phyloP scores from a whole-genome alignment of 371 early-diverging fungal species.

The Lichtheimia ramosa region DNA sequence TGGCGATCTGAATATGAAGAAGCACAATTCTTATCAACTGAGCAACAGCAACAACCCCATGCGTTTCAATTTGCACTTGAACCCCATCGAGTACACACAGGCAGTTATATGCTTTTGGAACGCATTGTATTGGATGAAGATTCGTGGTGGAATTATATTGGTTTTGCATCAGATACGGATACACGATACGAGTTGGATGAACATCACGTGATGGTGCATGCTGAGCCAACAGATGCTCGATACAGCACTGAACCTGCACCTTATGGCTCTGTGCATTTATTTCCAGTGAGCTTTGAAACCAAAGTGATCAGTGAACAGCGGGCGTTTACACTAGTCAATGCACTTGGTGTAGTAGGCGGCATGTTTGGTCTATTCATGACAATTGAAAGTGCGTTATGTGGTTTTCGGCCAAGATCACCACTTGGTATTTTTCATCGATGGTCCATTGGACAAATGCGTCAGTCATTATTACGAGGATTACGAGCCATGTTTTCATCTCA shows the following conservation, averaged over 20 bases:
- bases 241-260: slow-evolving; percentile 6
- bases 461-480: slow-evolving; percentile 25
- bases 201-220: neutral
- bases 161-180: slow-evolving; percentile 10
- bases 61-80: neutral
- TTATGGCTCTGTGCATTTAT: slow-evolving; percentile 23
- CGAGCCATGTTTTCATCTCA: slow-evolving; percentile 14
- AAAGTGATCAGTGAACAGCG: slow-evolving; percentile 26
- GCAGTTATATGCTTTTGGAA: slow-evolving; percentile 21
- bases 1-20: slow-evolving; percentile 27
- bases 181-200: slow-evolving; percentile 7
- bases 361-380: slow-evolving; percentile 32
- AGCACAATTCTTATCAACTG: slow-evolving; percentile 25
- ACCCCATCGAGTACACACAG: slow-evolving; percentile 16
- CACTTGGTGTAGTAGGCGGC: slow-evolving; percentile 34
- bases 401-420: slow-evolving; percentile 37
- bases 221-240: slow-evolving; percentile 1
- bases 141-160: slow-evolving; percentile 31
- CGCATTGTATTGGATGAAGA: slow-evolving; percentile 10
- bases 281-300: slow-evolving; percentile 14
- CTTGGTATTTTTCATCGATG: slow-evolving; percentile 14
- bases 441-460: slow-evolving; percentile 19
- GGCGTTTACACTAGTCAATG: slow-evolving; percentile 29
- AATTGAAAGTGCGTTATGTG: slow-evolving; percentile 24
- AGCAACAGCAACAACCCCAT: slow-evolving; percentile 25